Evolutionary conservation across 108 stramenopile genomes (phyloP), one percentile per base, ranked within the genome.

Genomic region (Schizochytrium sp.): DNA sequence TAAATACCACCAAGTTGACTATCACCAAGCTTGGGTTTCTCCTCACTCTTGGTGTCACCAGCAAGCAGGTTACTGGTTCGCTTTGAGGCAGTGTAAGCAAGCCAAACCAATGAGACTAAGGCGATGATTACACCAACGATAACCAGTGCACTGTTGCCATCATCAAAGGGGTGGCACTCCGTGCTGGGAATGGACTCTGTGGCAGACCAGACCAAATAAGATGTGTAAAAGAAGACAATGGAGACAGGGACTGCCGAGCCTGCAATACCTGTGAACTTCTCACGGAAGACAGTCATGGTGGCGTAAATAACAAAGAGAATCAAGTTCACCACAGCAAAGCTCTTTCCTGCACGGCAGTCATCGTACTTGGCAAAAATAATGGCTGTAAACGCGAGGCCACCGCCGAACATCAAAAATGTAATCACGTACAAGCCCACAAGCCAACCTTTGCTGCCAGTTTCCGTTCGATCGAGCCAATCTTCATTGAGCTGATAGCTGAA

Each of bases 401-500:
- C 73, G 19, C 28, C 45, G 73, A 53, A n/a, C 15, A 4, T 4
- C 4, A 83, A 50, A 19, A 83, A 53, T n/a, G 73, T 53, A 8
- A 47, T 53, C 28, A 83, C 40, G 1, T 53, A 53, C 13, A 83
- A 50, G 12, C 73, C 73, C n/a, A 83, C 19, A 50, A 83, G 4
- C 73, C 73, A 83, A 38, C 73, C 73, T 4, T 47, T 7, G 73
- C 73, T 83, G 0, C 73, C 73, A n/a, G n/a, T 50, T 46, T 83
- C 73, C 49, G 73, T 53, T 46, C 73, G 73, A 19, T 53, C 17
- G 49, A 83, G 49, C 73, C 73, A 83, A 50, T 83, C 73, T 28
- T 83, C 73, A 19, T 83, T 83, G 49, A 83, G 49, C 73, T 83
- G 73, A 0, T 83, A 83, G 49, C 73, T 53, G 19, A 83, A 83